Evolutionary conservation across 257 asterid genomes (phyloP).

Genomic region (Jacaranda mimosifolia): DNA sequence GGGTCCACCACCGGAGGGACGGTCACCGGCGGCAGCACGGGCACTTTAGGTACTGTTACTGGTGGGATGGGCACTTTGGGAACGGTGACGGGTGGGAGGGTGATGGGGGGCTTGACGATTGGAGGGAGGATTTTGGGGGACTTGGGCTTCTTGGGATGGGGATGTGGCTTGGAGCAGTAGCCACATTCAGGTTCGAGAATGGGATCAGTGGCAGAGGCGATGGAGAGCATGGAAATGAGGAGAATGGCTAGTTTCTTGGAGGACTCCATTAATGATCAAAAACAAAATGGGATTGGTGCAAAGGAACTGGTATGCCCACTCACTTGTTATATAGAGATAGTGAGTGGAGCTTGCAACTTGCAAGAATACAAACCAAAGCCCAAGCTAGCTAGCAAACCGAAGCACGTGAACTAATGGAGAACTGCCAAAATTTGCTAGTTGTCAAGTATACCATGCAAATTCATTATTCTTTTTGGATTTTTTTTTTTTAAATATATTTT

Average conservation of each 20-base stretch:
- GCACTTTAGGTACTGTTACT: no score
- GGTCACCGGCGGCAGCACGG: no score
- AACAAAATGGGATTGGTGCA: not conserved
- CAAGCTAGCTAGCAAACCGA: conserved; percentile 46
- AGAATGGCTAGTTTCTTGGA: conserved; percentile 28
- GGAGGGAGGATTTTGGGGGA: conserved; percentile 37
- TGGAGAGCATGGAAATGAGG: conserved; percentile 57
- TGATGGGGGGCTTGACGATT: conserved; percentile 2
- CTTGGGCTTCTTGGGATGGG: conserved; percentile 38
- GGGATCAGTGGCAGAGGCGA: conserved; percentile 54
- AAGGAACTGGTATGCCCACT: not conserved
- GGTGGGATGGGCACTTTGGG: conserved; percentile 34
- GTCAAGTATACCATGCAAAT: conserved; percentile 48
- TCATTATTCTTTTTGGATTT: not conserved
- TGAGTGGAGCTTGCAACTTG: no score
- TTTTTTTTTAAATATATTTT: not conserved
- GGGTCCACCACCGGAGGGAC: conserved; percentile 32
- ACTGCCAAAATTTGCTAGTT: conserved; percentile 68
- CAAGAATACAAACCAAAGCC: conserved; percentile 44
- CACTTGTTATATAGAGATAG: conserved; percentile 42
- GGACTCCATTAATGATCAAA: conserved; percentile 3
- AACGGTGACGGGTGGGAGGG: conserved; percentile 32
- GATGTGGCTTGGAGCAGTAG: conserved; percentile 52
- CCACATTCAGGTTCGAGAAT: conserved; percentile 59
- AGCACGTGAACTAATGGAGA: conserved; percentile 65